phyloP scores from a whole-genome alignment of 352 stramenopile species.

The Phytophthora hibernalis region DNA sequence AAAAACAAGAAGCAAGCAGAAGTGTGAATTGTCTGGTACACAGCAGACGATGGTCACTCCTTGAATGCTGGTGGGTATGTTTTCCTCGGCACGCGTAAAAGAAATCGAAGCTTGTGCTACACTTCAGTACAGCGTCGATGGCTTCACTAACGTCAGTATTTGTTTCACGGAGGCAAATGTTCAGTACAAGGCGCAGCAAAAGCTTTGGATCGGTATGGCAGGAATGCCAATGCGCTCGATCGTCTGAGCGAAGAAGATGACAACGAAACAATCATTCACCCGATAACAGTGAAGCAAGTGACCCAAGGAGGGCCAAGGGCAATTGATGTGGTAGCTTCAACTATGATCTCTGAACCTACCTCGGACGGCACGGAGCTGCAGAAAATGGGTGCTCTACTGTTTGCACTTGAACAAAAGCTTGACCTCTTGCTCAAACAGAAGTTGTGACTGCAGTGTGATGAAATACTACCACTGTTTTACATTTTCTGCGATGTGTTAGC shows the following conservation, averaged over 20 bases:
- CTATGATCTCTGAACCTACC: background rate
- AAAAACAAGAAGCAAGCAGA: background rate
- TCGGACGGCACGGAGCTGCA: slow-evolving; percentile 10
- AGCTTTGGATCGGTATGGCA: background rate
- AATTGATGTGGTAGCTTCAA: background rate
- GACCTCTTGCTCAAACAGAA: slow-evolving; percentile 28
- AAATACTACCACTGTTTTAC: background rate
- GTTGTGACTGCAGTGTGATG: background rate
- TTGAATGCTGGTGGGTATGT: slow-evolving; percentile 26
- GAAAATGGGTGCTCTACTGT: slow-evolving; percentile 22
- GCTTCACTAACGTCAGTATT: slow-evolving; percentile 2
- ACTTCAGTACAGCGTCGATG: slow-evolving; percentile 31
- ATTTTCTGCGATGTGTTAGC: background rate
- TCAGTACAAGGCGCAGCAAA: background rate
- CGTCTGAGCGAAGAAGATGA: slow-evolving; percentile 6
- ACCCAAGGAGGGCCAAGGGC: slow-evolving; percentile 1
- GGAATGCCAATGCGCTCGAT: background rate
- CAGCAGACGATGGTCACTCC: slow-evolving; percentile 16
- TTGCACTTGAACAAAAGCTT: slow-evolving; percentile 30
- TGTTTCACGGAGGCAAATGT: background rate
- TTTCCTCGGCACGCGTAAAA: slow-evolving; percentile 23
- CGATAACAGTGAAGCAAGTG: background rate
- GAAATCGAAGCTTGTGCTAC: slow-evolving; percentile 33
- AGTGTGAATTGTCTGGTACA: background rate
- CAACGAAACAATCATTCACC: slow-evolving; percentile 4